phyloP scores from a whole-genome alignment of 192 early-diverging fungal genomes.

The Helicostylum pulchrum region DNA sequence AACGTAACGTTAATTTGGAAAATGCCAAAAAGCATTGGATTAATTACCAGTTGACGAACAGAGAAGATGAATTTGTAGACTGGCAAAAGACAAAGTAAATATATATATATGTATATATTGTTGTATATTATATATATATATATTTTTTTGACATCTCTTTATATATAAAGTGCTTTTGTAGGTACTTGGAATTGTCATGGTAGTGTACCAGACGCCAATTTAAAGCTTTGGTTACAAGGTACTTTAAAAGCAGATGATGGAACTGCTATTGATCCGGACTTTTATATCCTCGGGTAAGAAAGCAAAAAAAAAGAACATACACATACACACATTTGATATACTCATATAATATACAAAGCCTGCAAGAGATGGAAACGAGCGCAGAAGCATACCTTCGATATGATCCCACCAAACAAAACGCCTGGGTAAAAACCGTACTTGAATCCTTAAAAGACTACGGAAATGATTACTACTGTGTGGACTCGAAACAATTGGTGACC shows the following conservation, averaged over 20 bases:
- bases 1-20: not conserved
- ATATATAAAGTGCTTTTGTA: constrained; percentile 54
- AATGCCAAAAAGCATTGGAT: constrained; percentile 29
- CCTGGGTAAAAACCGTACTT: constrained; percentile 78
- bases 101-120: too few species aligned
- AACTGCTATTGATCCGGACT: constrained; percentile 45
- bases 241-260: constrained; percentile 37
- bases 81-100: constrained; percentile 35
- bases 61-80: constrained; percentile 39
- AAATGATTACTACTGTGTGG: constrained; percentile 60
- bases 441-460: constrained; percentile 52
- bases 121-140: too few species aligned
- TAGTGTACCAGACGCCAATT: constrained; percentile 49
- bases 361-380: constrained; percentile 89
- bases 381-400: constrained; percentile 83
- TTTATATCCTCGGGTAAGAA: constrained; percentile 71
- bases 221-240: constrained; percentile 64
- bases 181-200: constrained; percentile 95
- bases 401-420: constrained; percentile 74
- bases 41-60: constrained; percentile 27
- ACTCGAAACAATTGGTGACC: constrained; percentile 84
- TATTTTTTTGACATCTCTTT: not conserved
- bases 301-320: not conserved
- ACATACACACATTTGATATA: constrained; percentile 5
- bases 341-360: constrained; percentile 40